Evolutionary conservation across 305 asterid genomes (phyloP).

Genomic region (Fraxinus dipetala): DNA sequence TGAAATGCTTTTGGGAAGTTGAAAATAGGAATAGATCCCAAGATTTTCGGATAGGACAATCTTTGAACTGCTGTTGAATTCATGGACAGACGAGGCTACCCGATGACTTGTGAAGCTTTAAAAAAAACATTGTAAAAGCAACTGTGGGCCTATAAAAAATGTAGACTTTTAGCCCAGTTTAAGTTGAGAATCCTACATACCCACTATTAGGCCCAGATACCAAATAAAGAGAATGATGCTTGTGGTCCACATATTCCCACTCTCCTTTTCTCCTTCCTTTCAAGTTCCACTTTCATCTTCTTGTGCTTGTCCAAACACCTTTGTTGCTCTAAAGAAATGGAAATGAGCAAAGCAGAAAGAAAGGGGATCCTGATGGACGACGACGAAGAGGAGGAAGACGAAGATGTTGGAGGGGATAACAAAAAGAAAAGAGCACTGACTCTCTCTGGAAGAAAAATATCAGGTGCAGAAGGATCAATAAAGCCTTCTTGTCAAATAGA

Average conservation of each 20-base stretch:
- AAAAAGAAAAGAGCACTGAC: slow-evolving; percentile 50
- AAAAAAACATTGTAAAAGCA: background rate
- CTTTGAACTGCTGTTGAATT: background rate
- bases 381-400: slow-evolving; percentile 47
- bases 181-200: slow-evolving; percentile 32
- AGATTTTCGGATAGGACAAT: background rate
- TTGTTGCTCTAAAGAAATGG: slow-evolving; percentile 46
- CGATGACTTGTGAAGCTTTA: background rate
- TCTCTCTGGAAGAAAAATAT: slow-evolving; percentile 37
- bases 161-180: slow-evolving; percentile 25
- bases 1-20: background rate
- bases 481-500: slow-evolving; percentile 65
- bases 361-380: slow-evolving; percentile 42
- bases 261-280: slow-evolving; percentile 17
- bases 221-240: slow-evolving; percentile 44
- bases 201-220: slow-evolving; percentile 41
- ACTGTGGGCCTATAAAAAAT: slow-evolving; percentile 27
- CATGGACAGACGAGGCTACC: background rate
- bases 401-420: slow-evolving; percentile 46
- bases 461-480: slow-evolving; percentile 42
- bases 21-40: background rate
- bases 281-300: slow-evolving; percentile 25
- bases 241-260: slow-evolving; percentile 57
- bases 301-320: slow-evolving; percentile 17
- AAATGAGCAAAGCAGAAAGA: slow-evolving; percentile 54